A percentile compares a stretch with the other conserved stretches of the same genome.
Evolutionary conservation across 2,329 filamentous ascomycete species (phyloP).

Genomic region (Cadophora malorum): DNA sequence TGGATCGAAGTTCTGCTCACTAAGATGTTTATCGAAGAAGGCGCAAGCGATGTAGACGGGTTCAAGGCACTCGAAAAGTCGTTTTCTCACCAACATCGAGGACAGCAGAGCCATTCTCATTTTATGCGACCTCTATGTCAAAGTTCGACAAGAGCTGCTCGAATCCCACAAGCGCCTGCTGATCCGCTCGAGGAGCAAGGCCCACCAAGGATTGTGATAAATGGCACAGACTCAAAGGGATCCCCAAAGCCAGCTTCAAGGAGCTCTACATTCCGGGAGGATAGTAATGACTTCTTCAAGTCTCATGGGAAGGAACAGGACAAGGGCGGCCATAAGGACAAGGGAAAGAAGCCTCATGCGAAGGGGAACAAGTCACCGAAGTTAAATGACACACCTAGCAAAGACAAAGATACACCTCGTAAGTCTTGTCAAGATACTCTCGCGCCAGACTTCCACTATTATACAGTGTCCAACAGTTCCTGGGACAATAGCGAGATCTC

Average conservation of each 20-base stretch:
- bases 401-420: conserved; percentile 24
- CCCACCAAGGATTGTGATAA: conserved; percentile 37
- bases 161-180: conserved; percentile 11
- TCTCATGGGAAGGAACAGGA: conserved; percentile 18
- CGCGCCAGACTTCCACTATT: background rate
- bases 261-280: conserved; percentile 27
- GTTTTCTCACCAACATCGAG: conserved; percentile 40
- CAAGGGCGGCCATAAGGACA: conserved; percentile 34
- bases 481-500: background rate
- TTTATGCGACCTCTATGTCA: conserved; percentile 43
- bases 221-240: conserved; percentile 22
- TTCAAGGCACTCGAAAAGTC: conserved; percentile 41
- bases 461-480: background rate
- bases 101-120: conserved; percentile 40
- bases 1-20: conserved; percentile 41
- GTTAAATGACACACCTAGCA: conserved; percentile 31
- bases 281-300: conserved; percentile 28
- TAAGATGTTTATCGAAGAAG: conserved; percentile 41
- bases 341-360: conserved; percentile 31
- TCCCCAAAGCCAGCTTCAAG: conserved; percentile 29
- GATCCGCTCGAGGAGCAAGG: conserved; percentile 26
- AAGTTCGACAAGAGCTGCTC: conserved; percentile 34
- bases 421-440: background rate
- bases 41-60: conserved; percentile 38
- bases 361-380: conserved; percentile 40